phyloP scores from a whole-genome alignment of 1,139 yeast species.

The Scheffersomyces cryptocercus region DNA sequence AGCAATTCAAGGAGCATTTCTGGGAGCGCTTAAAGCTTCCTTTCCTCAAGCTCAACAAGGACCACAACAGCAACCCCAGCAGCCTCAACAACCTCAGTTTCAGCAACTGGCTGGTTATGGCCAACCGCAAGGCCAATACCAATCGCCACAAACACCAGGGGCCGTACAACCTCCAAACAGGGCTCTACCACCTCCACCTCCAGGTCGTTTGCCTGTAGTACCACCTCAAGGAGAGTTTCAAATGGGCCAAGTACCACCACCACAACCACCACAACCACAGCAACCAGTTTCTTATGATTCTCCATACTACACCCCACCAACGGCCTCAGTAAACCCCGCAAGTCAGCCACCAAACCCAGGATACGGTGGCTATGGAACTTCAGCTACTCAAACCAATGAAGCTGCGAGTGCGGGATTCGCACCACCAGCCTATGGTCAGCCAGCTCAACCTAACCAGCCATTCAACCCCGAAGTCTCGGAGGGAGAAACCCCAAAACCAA shows the following conservation, averaged over 20 bases:
- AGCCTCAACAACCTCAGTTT: background rate
- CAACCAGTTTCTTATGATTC: slow-evolving; percentile 4
- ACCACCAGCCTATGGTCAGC: background rate
- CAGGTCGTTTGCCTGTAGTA: background rate
- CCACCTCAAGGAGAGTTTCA: background rate
- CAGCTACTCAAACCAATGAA: background rate
- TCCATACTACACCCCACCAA: slow-evolving; percentile 3
- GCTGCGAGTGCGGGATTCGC: background rate
- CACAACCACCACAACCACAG: background rate
- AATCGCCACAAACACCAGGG: slow-evolving; percentile 3
- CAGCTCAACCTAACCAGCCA: background rate
- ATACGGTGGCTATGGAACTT: background rate
- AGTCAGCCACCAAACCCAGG: slow-evolving; percentile 1
- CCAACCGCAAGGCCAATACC: slow-evolving; percentile 5
- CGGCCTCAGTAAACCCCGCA: too few species aligned
- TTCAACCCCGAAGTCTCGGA: background rate
- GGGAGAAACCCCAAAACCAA: slow-evolving; percentile 3
- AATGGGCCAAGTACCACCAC: background rate
- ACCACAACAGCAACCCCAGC: slow-evolving; percentile 5
- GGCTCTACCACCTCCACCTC: slow-evolving; percentile 4
- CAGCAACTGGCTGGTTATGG: background rate
- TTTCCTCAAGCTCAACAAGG: slow-evolving; percentile 7
- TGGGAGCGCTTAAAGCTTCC: too few species aligned
- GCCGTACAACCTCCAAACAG: slow-evolving; percentile 2
- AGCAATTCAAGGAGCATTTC: too few species aligned